Evolutionary conservation across 169 alveolate species (phyloP).

Genomic region (Cryptosporidium felis): DNA sequence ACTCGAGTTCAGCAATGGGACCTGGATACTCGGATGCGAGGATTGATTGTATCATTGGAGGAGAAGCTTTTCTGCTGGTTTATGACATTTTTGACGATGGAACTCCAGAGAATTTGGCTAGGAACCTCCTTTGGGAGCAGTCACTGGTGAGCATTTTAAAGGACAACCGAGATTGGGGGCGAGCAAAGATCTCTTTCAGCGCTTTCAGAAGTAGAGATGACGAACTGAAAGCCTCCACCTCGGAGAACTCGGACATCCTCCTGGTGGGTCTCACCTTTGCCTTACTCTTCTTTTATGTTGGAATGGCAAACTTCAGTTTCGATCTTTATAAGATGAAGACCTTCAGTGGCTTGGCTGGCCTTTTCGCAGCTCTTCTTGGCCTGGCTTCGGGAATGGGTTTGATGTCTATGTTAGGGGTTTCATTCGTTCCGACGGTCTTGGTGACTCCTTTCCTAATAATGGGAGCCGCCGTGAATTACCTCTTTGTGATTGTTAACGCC

Average conservation of each 20-base stretch:
- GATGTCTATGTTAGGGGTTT: conserved; percentile 75
- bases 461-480: conserved; percentile 80
- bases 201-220: conserved; percentile 80
- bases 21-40: conserved; percentile 74
- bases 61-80: conserved; percentile 74
- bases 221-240: conserved; percentile 77
- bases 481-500: conserved; percentile 77
- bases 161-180: conserved; percentile 76
- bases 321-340: conserved; percentile 74
- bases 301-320: conserved; percentile 77
- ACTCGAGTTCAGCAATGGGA: conserved; percentile 59
- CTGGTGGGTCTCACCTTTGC: conserved; percentile 79
- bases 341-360: conserved; percentile 79
- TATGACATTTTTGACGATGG: conserved; percentile 76
- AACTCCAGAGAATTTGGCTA: conserved; percentile 68
- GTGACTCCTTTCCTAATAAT: conserved; percentile 78
- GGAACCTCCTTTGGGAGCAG: conserved; percentile 79
- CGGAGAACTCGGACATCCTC: conserved; percentile 76
- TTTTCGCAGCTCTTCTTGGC: conserved; percentile 79
- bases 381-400: conserved; percentile 79
- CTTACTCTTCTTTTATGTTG: conserved; percentile 75
- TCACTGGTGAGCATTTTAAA: conserved; percentile 74
- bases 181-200: conserved; percentile 74
- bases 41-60: conserved; percentile 76
- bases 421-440: conserved; percentile 79